Percentiles rank a stretch among this genome's conserved stretches.
Conservation (phyloP, 2,329 filamentous ascomycete species). For the Aspergillus tanneri region DNA sequence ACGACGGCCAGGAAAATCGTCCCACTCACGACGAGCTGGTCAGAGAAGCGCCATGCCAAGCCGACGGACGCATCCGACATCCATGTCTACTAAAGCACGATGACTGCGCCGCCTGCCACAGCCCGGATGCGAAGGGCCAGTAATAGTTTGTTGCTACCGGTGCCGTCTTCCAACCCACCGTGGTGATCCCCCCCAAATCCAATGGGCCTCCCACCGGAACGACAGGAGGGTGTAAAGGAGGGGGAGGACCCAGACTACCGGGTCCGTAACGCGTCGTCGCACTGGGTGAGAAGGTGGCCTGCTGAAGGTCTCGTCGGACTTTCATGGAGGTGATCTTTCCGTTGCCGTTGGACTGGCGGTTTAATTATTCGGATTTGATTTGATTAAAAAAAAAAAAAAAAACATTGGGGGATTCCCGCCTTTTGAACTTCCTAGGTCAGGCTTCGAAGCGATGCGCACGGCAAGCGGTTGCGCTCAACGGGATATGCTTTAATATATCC, state of each 20-base stretch:
- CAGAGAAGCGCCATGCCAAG: slow-evolving; percentile 38
- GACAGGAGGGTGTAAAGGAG: slow-evolving; percentile 21
- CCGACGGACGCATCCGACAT: slow-evolving; percentile 21
- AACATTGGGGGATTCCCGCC: no score
- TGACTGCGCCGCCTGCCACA: slow-evolving; percentile 23
- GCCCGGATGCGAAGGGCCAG: slow-evolving; percentile 5
- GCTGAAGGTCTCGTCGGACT: background rate
- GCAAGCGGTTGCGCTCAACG: slow-evolving; percentile 13
- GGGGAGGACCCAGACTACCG: slow-evolving; percentile 31
- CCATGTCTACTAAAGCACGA: slow-evolving; percentile 14
- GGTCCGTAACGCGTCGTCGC: slow-evolving; percentile 22
- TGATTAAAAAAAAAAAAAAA: no score
- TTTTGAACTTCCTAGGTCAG: no score
- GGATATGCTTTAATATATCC: slow-evolving; percentile 26
- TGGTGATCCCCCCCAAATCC: slow-evolving; percentile 10
- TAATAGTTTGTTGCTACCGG: slow-evolving; percentile 14
- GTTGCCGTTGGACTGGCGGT: background rate
- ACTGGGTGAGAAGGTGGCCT: slow-evolving; percentile 3
- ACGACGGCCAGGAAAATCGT: background rate
- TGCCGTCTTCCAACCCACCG: slow-evolving; percentile 20
- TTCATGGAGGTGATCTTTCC: background rate
- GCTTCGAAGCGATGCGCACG: slow-evolving; percentile 23
- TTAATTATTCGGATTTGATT: background rate
- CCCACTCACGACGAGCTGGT: no score
- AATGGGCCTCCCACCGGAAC: slow-evolving; percentile 15